Percentiles rank a stretch among this genome's conserved stretches.
phyloP scores from a whole-genome alignment of 768 basidiomycete species.

The Boletus eberwhitei region DNA sequence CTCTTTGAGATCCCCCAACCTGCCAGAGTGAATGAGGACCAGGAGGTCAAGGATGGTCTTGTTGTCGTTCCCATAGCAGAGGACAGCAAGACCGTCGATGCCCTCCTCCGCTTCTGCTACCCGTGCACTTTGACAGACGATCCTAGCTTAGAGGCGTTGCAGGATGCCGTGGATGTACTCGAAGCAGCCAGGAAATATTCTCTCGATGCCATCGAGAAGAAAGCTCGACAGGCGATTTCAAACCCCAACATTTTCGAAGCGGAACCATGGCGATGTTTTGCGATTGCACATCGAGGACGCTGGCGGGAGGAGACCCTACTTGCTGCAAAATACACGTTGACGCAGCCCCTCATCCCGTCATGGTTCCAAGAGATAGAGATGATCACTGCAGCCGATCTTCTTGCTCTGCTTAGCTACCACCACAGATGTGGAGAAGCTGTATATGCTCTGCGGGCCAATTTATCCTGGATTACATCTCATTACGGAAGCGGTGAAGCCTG shows the following conservation, averaged over 20 bases:
- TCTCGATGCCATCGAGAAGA: conserved; percentile 19
- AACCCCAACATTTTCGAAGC: conserved; percentile 17
- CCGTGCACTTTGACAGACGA: conserved; percentile 19
- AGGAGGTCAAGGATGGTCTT: conserved; percentile 1
- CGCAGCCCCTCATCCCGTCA: conserved; percentile 20
- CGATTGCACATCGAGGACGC: conserved; percentile 25
- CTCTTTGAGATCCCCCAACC: conserved; percentile 32
- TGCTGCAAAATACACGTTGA: conserved; percentile 31
- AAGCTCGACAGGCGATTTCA: conserved; percentile 19
- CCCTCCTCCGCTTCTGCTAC: conserved; percentile 25
- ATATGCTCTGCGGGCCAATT: neutral
- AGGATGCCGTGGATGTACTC: conserved; percentile 12
- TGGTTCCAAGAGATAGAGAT: conserved; percentile 28
- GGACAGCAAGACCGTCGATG: conserved; percentile 19
- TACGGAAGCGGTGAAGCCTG: conserved; percentile 7
- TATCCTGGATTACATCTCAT: conserved; percentile 14
- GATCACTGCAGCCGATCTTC: conserved; percentile 27
- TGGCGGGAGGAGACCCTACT: conserved; percentile 23
- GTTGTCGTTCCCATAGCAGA: conserved; percentile 17
- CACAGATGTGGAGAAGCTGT: conserved; percentile 12
- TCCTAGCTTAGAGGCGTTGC: conserved; percentile 10
- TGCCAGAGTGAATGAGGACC: neutral
- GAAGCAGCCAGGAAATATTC: conserved; percentile 20
- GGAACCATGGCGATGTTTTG: conserved; percentile 30
- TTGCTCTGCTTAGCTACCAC: conserved; percentile 25